Base-by-base conservation (phyloP, 768 basidiomycete genomes). In the Mycena alexandri region DNA sequence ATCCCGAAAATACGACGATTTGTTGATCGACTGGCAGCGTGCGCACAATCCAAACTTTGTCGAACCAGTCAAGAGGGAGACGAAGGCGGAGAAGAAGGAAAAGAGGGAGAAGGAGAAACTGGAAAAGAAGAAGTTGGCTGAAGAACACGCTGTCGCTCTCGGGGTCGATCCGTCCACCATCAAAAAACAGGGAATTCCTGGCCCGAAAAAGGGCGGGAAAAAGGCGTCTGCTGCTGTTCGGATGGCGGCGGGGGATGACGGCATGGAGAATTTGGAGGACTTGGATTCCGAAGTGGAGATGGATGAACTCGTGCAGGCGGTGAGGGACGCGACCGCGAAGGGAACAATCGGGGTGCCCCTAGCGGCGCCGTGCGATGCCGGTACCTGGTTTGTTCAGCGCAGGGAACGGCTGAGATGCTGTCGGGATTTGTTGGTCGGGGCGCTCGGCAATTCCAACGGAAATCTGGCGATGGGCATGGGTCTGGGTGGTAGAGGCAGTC, bases 11-110 rank as follows among this genome's bases (percentile, higher is more conserved):
- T 99, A 95, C 75, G 96, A 98, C 74, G 91, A 91, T 47, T 86
- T 99, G 5, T 85, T 96, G 19, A 85, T 94, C 25, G 96, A 98
- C 58, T 99, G 95, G 95, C 92, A 95, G 73, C 89, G 93, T 38
- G 90, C 87, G 25, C 86, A 94, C 75, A 94, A 95, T 68, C 94
- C 94, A 16, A 94, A 94, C 67, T 95, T 89, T 76, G 91, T 95
- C 5, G 93, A 94, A 74, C 94, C 93, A 0, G 91, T 93, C 25
- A 95, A 94, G 81, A 84, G 88, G 56, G 93, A 94, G 79, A 92
- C 89, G 25, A 95, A 95, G 74, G 91, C 90, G 10, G 93, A 95
- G 82, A 90, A 91, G 80, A 94, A 94, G 79, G 93, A 93, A 77
- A 90, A 93, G 75, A 87, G 89, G 64, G 92, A 94, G 68, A 83